Percentiles rank a stretch among this genome's conserved stretches.
Conservation (phyloP, 805 yeast species). For the Hanseniaspora nectarophila region DNA sequence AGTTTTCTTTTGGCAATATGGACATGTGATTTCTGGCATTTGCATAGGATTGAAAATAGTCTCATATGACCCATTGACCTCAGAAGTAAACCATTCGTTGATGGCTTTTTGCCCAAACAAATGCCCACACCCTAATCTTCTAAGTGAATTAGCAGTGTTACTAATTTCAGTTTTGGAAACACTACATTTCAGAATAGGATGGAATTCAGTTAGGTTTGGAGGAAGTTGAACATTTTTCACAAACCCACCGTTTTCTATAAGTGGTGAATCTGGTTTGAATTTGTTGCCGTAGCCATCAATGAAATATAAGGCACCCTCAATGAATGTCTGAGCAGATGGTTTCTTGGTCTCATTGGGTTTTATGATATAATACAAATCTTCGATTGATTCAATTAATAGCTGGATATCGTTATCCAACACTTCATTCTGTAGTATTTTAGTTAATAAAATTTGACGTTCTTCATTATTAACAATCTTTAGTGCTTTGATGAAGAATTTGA, state of each 20-base stretch:
- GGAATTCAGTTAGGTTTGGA: not conserved
- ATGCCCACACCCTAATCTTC: conserved; percentile 2
- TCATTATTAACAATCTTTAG: not conserved
- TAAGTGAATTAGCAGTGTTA: not conserved
- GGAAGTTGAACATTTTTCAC: conserved; percentile 1
- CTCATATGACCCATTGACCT: not conserved
- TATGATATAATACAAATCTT: not conserved
- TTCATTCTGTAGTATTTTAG: not conserved
- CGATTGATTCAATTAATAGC: not conserved
- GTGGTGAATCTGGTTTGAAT: not conserved
- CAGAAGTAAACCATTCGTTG: not conserved
- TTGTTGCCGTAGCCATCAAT: not conserved
- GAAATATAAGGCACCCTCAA: not conserved
- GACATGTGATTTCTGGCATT: not conserved
- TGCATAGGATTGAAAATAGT: not conserved
- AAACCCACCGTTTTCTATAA: not conserved
- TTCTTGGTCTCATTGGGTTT: not conserved
- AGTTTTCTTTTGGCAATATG: conserved; percentile 4
- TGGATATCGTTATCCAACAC: not conserved
- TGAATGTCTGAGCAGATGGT: not conserved
- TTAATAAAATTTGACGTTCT: not conserved
- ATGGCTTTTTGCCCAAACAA: conserved; percentile 9
- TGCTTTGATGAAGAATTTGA: conserved; percentile 1
- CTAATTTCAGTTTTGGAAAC: conserved; percentile 3
- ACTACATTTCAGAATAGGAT: not conserved